These are phyloP conservation scores for Mesotaenium endlicherianum DNA, from an alignment of 139 green algal species.

Conservation along the genomic window DNA sequence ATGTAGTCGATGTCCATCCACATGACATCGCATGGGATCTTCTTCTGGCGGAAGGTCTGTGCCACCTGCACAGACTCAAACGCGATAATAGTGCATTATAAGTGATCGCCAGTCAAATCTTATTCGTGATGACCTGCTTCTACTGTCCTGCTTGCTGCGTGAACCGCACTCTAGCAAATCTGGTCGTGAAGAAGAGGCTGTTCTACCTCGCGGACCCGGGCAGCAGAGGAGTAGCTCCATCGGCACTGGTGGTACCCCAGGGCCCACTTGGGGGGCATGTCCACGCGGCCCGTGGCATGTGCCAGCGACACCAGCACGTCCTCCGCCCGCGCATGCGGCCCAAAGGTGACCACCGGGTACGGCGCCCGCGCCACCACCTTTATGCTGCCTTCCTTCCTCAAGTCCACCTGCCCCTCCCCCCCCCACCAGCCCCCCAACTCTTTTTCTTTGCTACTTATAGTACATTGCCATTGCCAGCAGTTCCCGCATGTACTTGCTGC, in stretches of 20 bases:
- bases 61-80: conserved; percentile 36
- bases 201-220: conserved; percentile 19
- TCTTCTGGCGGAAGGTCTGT: conserved; percentile 11
- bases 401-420: conserved; percentile 22
- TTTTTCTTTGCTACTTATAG: too few species aligned
- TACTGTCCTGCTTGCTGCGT: too few species aligned
- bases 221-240: conserved; percentile 88
- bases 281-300: conserved; percentile 69
- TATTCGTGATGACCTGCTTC: too few species aligned
- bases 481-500: too few species aligned
- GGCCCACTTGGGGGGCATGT: conserved; percentile 88
- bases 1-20: conserved; percentile 56
- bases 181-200: too few species aligned
- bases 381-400: conserved; percentile 10
- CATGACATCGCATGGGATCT: conserved; percentile 42
- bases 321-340: background rate
- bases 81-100: too few species aligned
- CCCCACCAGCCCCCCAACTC: too few species aligned
- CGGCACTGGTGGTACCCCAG: conserved; percentile 97
- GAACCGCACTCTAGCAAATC: too few species aligned
- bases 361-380: background rate
- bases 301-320: conserved; percentile 14
- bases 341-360: conserved; percentile 28
- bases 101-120: too few species aligned
- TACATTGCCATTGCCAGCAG: too few species aligned